Conservation (phyloP, 257 asterid genomes). For the Echites panduratus region DNA sequence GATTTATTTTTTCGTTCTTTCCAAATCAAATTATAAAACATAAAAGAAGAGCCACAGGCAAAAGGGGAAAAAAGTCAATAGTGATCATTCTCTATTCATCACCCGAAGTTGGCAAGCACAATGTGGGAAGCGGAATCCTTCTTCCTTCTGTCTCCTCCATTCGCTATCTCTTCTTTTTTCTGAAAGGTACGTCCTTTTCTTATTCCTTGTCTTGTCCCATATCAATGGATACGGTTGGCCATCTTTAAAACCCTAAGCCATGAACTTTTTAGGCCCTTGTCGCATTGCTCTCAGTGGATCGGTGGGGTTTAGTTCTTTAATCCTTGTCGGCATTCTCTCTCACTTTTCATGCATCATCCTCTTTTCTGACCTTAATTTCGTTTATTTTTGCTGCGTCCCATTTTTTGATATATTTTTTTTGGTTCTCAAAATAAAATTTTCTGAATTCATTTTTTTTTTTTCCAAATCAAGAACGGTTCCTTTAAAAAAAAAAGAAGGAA, state of each 20-base stretch:
- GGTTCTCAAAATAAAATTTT: background rate
- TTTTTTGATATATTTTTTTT: background rate
- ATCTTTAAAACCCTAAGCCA: background rate
- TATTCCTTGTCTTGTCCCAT: background rate
- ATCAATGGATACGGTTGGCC: background rate
- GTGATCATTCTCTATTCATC: background rate
- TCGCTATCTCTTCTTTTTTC: background rate
- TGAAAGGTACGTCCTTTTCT: conserved; percentile 9
- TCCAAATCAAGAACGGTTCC: too few relatives aligned
- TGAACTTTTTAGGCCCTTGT: background rate
- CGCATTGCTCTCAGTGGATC: background rate
- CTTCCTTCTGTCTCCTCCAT: background rate
- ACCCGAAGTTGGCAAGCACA: conserved; percentile 1
- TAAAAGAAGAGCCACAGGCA: background rate
- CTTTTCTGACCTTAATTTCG: background rate
- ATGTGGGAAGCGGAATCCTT: background rate
- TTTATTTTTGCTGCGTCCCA: background rate
- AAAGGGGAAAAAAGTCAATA: background rate
- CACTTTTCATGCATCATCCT: background rate
- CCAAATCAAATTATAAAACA: background rate
- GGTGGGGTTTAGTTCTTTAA: background rate
- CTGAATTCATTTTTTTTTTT: background rate
- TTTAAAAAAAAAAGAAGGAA: too few relatives aligned
- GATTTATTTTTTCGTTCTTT: too few relatives aligned
- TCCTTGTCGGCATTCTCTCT: background rate